Conservation (phyloP, 495 filamentous ascomycete genomes). For the Podospora comata region DNA sequence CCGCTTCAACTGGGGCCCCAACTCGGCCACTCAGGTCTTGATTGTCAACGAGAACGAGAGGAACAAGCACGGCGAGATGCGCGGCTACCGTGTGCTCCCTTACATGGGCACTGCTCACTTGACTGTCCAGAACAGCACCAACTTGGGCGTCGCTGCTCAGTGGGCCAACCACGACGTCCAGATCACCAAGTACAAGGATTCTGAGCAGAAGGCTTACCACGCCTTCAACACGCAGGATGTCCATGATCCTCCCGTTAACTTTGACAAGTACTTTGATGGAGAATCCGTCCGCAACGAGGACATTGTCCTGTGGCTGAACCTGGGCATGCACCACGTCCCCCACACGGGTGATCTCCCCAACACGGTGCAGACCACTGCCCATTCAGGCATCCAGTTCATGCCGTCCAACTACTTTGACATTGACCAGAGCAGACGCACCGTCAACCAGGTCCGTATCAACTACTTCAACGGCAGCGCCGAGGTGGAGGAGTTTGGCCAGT, state of each 20-base stretch:
- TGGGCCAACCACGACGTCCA: constrained; percentile 53
- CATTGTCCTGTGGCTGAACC: constrained; percentile 53
- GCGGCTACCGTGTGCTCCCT: constrained; percentile 52
- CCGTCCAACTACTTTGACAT: constrained; percentile 42
- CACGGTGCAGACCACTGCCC: constrained; percentile 49
- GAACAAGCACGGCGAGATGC: constrained; percentile 54
- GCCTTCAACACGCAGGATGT: constrained; percentile 48
- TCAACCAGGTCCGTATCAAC: constrained; percentile 43
- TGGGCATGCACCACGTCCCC: constrained; percentile 59
- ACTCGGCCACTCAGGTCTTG: constrained; percentile 48
- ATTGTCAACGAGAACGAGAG: constrained; percentile 51
- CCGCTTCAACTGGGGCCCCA: constrained; percentile 50
- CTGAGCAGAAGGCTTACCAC: constrained; percentile 47
- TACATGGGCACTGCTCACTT: constrained; percentile 42
- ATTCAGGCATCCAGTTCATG: constrained; percentile 41
- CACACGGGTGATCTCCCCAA: constrained; percentile 55
- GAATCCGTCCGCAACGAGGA: constrained; percentile 54
- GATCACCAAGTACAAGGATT: constrained; percentile 52
- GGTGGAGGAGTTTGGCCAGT: constrained; percentile 41
- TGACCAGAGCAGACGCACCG: constrained; percentile 27
- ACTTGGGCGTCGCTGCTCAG: constrained; percentile 43
- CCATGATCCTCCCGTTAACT: constrained; percentile 52
- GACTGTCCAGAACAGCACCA: constrained; percentile 48
- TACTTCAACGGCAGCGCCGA: constrained; percentile 36
- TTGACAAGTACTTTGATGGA: constrained; percentile 53